These are phyloP conservation scores for Alternaria burnsii DNA, from an alignment of 2,329 filamentous ascomycete genomes.

Conservation along the genomic window DNA sequence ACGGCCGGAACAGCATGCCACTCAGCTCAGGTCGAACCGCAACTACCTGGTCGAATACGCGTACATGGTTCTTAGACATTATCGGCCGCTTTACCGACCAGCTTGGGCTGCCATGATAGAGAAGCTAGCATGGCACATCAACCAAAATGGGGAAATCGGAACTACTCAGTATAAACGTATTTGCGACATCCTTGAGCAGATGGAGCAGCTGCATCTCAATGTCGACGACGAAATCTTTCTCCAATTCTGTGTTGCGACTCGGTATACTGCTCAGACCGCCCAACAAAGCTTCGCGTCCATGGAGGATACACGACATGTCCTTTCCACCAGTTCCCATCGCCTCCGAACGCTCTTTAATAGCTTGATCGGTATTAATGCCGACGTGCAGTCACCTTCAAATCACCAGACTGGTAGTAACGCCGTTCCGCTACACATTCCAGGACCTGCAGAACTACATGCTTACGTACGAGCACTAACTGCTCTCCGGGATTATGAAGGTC, in stretches of 20 bases:
- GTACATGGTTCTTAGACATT: conserved; percentile 34
- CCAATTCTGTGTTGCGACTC: conserved; percentile 44
- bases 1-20: conserved; percentile 25
- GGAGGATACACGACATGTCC: conserved; percentile 22
- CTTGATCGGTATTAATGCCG: conserved; percentile 31
- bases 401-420: neutral
- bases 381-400: conserved; percentile 13
- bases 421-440: conserved; percentile 55
- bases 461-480: conserved; percentile 72
- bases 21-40: conserved; percentile 27
- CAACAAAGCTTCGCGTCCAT: conserved; percentile 16
- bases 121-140: conserved; percentile 25
- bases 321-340: conserved; percentile 26
- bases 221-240: conserved; percentile 43
- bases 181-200: conserved; percentile 33
- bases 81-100: conserved; percentile 35
- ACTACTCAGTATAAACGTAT: conserved; percentile 36
- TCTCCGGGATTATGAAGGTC: conserved; percentile 66
- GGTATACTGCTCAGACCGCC: conserved; percentile 39
- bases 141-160: conserved; percentile 5
- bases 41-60: conserved; percentile 45
- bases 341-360: conserved; percentile 39
- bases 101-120: conserved; percentile 44
- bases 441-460: conserved; percentile 60
- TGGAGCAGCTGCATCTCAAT: conserved; percentile 43